Base-by-base conservation (phyloP, 1,284 basidiomycete species). In the Boletus sp. region DNA sequence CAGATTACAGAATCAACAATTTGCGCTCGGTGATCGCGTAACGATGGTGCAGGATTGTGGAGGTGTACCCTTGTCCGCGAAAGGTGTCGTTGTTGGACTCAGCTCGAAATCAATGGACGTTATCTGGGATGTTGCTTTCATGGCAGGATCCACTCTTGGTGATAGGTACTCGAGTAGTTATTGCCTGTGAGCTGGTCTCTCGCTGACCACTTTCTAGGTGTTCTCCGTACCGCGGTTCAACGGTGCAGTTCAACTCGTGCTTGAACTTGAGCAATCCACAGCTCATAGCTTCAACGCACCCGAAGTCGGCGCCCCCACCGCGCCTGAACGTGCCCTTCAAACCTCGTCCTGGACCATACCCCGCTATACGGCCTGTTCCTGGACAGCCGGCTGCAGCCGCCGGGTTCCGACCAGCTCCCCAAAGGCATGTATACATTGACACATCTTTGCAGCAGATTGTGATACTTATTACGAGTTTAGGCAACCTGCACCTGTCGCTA, bases 11-110 rank as follows among this genome's bases (percentile, higher is more conserved):
- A 88, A 88, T 46, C 96, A 99, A 68, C 73, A 70, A n/a, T 99
- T 98, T 62, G 72, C 76, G 1, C 77, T 98, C 3, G 95, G 95
- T n/a, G 95, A 99, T 69, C 81, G 96, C 12, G 94, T 98, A 32
- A 88, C 90, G 23, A 95, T 95, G 86, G 93, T 97, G 2, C 86
- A 91, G 57, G 95, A 99, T 66, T 84, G 90, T 0, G 95, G 95
- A n/a, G 84, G 86, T 20, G 93, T 99, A 0, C 94, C 94, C 0
- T 75, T 98, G 9, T 84, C 86, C 2, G 88, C 88, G 47, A 95
- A 95, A 67, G 96, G 96, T 34, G 91, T 95, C 8, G 93, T 98
- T 14, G 81, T 99, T 45, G 93, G 94, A 5, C 72, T 99, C 59
- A 88, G 84, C 58, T 73, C 83, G 10, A 89, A 87, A 61, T 83